phyloP scores from a whole-genome alignment of 129 eudicot species.

The Ambrosia trifida region DNA sequence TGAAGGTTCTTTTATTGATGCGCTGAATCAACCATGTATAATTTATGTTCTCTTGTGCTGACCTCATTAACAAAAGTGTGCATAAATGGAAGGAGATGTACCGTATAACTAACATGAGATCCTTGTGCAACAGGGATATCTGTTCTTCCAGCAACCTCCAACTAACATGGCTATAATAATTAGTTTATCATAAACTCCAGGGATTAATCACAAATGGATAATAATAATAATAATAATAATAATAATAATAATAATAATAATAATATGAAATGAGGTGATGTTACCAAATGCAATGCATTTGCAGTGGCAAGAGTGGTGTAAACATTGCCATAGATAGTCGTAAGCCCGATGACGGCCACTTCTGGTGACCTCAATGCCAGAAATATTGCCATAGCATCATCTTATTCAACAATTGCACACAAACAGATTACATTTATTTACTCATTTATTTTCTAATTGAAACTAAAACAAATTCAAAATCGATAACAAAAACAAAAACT shows the following conservation, averaged over 20 bases:
- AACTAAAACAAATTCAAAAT: neutral
- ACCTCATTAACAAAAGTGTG: neutral
- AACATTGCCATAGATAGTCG: conserved; percentile 93
- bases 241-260: neutral
- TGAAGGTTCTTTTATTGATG: neutral
- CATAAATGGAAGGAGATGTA: conserved; percentile 27
- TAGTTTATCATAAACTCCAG: neutral
- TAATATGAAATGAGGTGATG: neutral
- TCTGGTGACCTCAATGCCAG: conserved; percentile 88
- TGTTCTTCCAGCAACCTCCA: conserved; percentile 90
- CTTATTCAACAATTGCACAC: conserved; percentile 36
- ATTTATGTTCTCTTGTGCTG: neutral
- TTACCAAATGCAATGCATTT: conserved; percentile 94
- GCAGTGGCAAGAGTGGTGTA: conserved; percentile 93
- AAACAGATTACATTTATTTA: conserved; percentile 14
- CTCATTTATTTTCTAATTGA: no score
- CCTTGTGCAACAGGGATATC: conserved; percentile 99
- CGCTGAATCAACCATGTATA: neutral
- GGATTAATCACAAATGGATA: neutral
- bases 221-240: neutral
- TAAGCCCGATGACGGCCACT: conserved; percentile 86
- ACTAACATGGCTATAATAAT: conserved; percentile 30
- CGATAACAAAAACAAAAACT: neutral
- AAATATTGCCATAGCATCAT: conserved; percentile 98
- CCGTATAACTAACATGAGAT: conserved; percentile 89